Evolutionary conservation across 306 rosid genomes (phyloP).

Genomic region (Vachellia pachyceras): DNA sequence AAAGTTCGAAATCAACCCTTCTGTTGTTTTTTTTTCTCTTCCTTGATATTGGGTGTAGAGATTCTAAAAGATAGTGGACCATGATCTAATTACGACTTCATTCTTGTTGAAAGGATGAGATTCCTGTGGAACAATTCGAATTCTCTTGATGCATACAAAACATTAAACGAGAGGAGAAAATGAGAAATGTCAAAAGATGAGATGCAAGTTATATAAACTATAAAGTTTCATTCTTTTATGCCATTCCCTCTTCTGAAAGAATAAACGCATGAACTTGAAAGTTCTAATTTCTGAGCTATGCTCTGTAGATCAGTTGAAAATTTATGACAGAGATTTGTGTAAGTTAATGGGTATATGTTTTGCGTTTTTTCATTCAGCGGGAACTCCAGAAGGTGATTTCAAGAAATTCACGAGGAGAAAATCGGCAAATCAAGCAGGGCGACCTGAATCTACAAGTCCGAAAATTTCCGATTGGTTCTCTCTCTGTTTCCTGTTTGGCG

Average conservation of each 20-base stretch:
- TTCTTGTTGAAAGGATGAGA: not conserved
- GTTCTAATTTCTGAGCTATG: not conserved
- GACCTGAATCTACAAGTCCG: constrained; percentile 54
- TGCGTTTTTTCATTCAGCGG: constrained; percentile 50
- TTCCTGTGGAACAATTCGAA: not conserved
- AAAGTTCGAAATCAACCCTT: not conserved
- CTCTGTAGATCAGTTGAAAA: not conserved
- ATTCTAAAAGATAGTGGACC: not conserved
- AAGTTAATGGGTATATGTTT: not conserved
- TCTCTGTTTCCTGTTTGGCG: constrained; percentile 1
- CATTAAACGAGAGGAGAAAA: no score
- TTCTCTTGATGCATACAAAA: no score
- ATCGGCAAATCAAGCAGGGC: constrained; percentile 37
- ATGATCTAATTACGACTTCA: not conserved
- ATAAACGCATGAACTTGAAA: not conserved
- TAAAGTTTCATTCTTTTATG: not conserved
- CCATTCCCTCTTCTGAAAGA: no score
- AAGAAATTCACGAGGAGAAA: constrained; percentile 70
- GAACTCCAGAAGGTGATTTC: constrained; percentile 54
- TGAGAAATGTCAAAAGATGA: not conserved
- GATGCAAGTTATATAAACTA: not conserved
- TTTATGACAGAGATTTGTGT: not conserved
- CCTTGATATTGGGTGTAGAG: not conserved
- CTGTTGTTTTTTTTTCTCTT: not conserved
- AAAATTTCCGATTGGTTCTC: constrained; percentile 66